These are phyloP conservation scores for Phialophora expanda DNA, from an alignment of 2,329 filamentous ascomycete species.

Conservation along the genomic window DNA sequence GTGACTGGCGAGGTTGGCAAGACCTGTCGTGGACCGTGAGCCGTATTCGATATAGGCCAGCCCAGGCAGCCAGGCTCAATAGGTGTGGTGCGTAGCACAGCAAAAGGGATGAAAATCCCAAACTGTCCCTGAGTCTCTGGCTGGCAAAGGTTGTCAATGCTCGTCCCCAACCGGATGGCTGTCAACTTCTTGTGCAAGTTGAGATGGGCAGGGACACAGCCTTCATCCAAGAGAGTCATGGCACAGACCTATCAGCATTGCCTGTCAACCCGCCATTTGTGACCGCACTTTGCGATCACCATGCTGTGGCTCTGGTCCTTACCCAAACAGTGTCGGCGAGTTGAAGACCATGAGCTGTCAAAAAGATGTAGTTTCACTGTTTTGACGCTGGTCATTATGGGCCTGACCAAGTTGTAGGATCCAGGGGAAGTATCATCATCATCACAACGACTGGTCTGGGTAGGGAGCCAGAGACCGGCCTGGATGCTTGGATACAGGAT, in stretches of 20 bases:
- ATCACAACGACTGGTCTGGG: neutral
- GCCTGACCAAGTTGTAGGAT: neutral
- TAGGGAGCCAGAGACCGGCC: neutral
- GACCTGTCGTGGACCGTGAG: neutral
- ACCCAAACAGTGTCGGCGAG: neutral
- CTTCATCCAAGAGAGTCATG: neutral
- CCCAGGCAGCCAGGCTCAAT: no score
- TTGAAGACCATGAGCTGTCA: neutral
- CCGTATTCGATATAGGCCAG: no score
- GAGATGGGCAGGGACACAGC: neutral
- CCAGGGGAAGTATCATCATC: neutral
- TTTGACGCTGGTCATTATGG: neutral
- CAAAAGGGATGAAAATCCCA: neutral
- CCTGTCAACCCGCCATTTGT: neutral
- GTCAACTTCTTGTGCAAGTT: neutral
- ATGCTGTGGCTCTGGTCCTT: neutral
- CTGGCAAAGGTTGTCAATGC: neutral
- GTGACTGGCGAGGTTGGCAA: neutral
- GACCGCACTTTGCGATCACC: neutral
- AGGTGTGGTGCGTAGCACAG: neutral
- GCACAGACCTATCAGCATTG: neutral
- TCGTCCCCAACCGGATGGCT: neutral
- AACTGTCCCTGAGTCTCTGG: neutral
- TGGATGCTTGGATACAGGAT: neutral
- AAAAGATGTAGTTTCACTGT: neutral